Conservation (phyloP, 1,284 basidiomycete species). For the Fistulina hepatica region DNA sequence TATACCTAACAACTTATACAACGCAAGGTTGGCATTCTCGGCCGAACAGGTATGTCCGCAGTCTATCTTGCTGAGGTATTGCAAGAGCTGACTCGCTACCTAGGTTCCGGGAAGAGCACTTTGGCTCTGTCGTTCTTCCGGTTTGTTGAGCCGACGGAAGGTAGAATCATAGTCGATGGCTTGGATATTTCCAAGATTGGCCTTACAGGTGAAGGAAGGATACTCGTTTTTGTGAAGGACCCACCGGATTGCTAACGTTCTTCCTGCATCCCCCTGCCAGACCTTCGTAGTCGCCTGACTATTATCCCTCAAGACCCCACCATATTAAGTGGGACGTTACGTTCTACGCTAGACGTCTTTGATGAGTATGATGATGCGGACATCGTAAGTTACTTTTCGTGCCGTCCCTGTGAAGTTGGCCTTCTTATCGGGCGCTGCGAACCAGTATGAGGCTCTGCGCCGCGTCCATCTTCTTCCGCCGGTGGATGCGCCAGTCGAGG, state of each 20-base stretch:
- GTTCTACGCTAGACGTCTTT: conserved; percentile 86
- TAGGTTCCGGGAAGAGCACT: conserved; percentile 86
- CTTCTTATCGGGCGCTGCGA: conserved; percentile 4
- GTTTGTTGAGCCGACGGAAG: conserved; percentile 82
- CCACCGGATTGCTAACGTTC: not conserved
- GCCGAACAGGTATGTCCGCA: conserved; percentile 43
- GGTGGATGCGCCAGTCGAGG: conserved; percentile 29
- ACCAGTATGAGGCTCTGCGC: conserved; percentile 74
- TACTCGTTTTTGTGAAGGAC: conserved; percentile 72
- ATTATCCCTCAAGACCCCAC: conserved; percentile 70
- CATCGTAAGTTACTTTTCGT: conserved; percentile 44
- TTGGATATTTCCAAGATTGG: conserved; percentile 80
- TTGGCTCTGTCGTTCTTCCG: conserved; percentile 92
- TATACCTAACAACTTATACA: not conserved
- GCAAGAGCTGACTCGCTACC: too few species aligned
- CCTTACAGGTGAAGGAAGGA: conserved; percentile 84
- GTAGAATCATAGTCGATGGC: conserved; percentile 80
- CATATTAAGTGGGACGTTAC: conserved; percentile 78
- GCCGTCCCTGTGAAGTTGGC: not conserved
- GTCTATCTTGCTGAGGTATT: too few species aligned
- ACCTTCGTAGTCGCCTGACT: not conserved
- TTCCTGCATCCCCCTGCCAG: conserved; percentile 6
- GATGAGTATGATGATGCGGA: conserved; percentile 80
- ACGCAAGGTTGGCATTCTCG: conserved; percentile 72
- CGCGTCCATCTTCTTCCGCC: conserved; percentile 79